Conservation (phyloP, 148 eudicot species). For the Simmondsia chinensis region DNA sequence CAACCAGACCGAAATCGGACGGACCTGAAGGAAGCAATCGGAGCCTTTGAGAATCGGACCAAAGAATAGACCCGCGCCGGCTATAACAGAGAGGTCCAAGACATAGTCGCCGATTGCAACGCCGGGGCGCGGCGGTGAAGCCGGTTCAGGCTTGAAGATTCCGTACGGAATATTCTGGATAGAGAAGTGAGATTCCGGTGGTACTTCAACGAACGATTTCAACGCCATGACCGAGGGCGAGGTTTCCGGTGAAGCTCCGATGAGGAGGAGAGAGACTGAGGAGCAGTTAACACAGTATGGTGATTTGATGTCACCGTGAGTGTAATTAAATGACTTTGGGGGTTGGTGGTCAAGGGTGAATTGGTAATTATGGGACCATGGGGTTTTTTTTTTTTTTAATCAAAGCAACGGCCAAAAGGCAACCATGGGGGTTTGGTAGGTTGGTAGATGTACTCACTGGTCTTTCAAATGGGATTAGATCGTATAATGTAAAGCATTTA, state of each 20-base stretch:
- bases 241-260: too few relatives aligned
- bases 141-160: conserved; percentile 48
- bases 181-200: conserved; percentile 75
- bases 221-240: conserved; percentile 19
- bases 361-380: too few relatives aligned
- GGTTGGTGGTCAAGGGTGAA: too few relatives aligned
- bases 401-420: too few relatives aligned
- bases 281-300: too few relatives aligned
- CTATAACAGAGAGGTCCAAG: conserved; percentile 59
- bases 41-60: conserved; percentile 59
- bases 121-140: conserved; percentile 55
- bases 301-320: too few relatives aligned
- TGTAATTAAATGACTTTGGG: too few relatives aligned
- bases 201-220: conserved; percentile 56
- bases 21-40: conserved; percentile 86
- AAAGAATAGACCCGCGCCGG: conserved; percentile 50
- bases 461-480: too few relatives aligned
- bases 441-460: too few relatives aligned
- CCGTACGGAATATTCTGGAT: conserved; percentile 91
- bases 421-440: too few relatives aligned
- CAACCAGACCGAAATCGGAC: background rate
- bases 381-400: too few relatives aligned
- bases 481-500: too few relatives aligned
- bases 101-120: conserved; percentile 88
- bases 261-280: background rate